Percentiles rank a stretch among this genome's conserved stretches.
These are phyloP conservation scores for Grifola frondosa DNA, from an alignment of 1,284 basidiomycete genomes.

Conservation along the genomic window DNA sequence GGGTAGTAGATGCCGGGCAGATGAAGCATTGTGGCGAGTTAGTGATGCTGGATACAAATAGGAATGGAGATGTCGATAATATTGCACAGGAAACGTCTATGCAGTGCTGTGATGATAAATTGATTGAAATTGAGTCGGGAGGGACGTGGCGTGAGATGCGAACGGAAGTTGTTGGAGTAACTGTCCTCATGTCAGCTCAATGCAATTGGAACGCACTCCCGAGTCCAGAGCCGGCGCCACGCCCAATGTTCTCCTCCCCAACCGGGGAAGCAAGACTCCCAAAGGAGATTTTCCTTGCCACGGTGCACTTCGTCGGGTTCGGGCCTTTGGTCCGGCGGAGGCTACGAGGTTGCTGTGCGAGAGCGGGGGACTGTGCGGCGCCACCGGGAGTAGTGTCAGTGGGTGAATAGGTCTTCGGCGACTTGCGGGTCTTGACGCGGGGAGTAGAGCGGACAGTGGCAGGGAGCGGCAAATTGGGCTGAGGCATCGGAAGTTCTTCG, in stretches of 20 bases:
- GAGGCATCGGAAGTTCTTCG: constrained; percentile 35
- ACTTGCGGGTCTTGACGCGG: constrained; percentile 1
- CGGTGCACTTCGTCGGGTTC: constrained; percentile 18
- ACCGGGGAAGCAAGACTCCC: constrained; percentile 39
- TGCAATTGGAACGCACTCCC: constrained; percentile 63
- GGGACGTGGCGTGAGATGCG: too few relatives aligned
- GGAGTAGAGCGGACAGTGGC: constrained; percentile 1
- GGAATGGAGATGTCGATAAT: too few relatives aligned
- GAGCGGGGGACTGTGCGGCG: background rate
- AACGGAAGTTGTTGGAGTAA: too few relatives aligned
- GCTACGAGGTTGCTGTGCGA: background rate
- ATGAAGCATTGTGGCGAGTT: too few relatives aligned
- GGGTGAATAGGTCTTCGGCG: too few relatives aligned
- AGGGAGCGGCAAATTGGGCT: constrained; percentile 15
- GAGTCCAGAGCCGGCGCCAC: constrained; percentile 34
- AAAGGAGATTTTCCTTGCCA: constrained; percentile 51
- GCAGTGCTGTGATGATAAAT: too few relatives aligned
- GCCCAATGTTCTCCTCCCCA: constrained; percentile 30
- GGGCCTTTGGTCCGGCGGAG: constrained; percentile 25
- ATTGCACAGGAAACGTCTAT: too few relatives aligned
- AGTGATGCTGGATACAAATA: too few relatives aligned
- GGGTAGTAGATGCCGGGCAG: background rate
- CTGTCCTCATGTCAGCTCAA: too few relatives aligned
- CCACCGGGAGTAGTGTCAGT: too few relatives aligned
- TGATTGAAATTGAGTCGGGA: too few relatives aligned